A percentile compares a stretch with the other conserved stretches of the same genome.
These are phyloP conservation scores for Murraya paniculata DNA, from an alignment of 345 rosid genomes.

Conservation along the genomic window DNA sequence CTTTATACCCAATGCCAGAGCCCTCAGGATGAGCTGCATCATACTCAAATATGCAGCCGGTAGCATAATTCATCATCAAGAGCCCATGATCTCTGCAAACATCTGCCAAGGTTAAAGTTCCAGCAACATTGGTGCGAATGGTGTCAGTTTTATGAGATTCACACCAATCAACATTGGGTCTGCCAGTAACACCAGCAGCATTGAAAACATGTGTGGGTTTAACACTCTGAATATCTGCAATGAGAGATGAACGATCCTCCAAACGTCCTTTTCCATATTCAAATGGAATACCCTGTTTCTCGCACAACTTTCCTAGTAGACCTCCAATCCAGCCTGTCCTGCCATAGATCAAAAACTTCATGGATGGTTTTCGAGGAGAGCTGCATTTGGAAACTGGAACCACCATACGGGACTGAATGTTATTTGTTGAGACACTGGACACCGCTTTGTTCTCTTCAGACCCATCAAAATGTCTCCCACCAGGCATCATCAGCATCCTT, in stretches of 20 bases:
- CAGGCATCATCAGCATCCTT: slow-evolving; percentile 91
- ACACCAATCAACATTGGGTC: slow-evolving; percentile 98
- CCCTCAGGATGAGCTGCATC: slow-evolving; percentile 75
- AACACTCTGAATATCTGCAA: slow-evolving; percentile 61
- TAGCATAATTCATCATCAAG: slow-evolving; percentile 80
- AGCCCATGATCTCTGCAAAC: slow-evolving; percentile 75
- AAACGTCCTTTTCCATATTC: slow-evolving; percentile 89
- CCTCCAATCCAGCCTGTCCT: slow-evolving; percentile 96
- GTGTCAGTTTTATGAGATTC: slow-evolving; percentile 90
- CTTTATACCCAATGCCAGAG: slow-evolving; percentile 78
- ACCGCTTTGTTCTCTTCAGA: slow-evolving; percentile 52
- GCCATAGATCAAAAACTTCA: slow-evolving; percentile 84
- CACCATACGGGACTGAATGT: slow-evolving; percentile 58
- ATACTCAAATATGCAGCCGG: slow-evolving; percentile 92
- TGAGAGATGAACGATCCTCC: slow-evolving; percentile 65
- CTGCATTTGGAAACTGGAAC: slow-evolving; percentile 52
- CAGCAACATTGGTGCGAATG: slow-evolving; percentile 80
- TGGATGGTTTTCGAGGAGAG: slow-evolving; percentile 42
- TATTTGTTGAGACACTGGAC: slow-evolving; percentile 26
- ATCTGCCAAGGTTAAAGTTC: slow-evolving; percentile 81
- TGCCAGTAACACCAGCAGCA: slow-evolving; percentile 91
- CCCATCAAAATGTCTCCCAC: slow-evolving; percentile 66
- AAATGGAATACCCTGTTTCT: slow-evolving; percentile 67
- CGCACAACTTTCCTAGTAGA: slow-evolving; percentile 68
- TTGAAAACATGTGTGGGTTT: slow-evolving; percentile 88